Conservation (phyloP, 805 yeast genomes). For the Yamadazyma laniorum region DNA sequence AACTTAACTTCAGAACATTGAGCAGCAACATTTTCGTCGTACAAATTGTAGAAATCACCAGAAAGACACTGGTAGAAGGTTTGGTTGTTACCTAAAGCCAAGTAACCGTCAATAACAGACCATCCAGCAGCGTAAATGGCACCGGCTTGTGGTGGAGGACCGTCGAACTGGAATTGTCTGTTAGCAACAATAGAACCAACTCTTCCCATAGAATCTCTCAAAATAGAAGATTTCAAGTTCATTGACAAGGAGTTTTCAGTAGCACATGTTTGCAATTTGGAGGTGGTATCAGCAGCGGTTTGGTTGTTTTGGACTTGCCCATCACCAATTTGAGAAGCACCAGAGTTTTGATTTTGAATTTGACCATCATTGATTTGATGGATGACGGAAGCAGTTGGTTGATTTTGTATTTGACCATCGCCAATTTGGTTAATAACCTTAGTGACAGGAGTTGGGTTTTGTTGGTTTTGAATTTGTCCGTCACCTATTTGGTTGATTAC, state of each 20-base stretch:
- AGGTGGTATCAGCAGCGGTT: slow-evolving; percentile 13
- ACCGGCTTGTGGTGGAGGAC: slow-evolving; percentile 80
- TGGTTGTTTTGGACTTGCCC: slow-evolving; percentile 47
- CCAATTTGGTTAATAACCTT: slow-evolving; percentile 23
- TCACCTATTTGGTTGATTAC: slow-evolving; percentile 29
- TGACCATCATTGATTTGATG: slow-evolving; percentile 32
- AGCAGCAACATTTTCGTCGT: slow-evolving; percentile 45
- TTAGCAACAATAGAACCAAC: slow-evolving; percentile 77
- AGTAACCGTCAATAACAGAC: slow-evolving; percentile 40
- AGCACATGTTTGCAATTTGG: slow-evolving; percentile 38
- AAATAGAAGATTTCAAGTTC: slow-evolving; percentile 48
- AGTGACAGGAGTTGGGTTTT: slow-evolving; percentile 12
- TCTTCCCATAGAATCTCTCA: slow-evolving; percentile 63
- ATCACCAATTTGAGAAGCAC: slow-evolving; percentile 37
- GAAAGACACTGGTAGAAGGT: slow-evolving; percentile 73
- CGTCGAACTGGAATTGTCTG: slow-evolving; percentile 76
- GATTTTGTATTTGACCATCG: slow-evolving; percentile 34
- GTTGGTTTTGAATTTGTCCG: slow-evolving; percentile 47
- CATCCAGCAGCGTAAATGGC: slow-evolving; percentile 63
- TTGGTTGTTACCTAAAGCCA: slow-evolving; percentile 61
- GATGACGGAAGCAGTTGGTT: slow-evolving; percentile 20
- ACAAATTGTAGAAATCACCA: slow-evolving; percentile 76
- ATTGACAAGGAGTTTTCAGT: slow-evolving; percentile 52
- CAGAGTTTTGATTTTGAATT: slow-evolving; percentile 25
- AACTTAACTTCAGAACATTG: slow-evolving; percentile 47